Evolutionary conservation across 208 protist species (phyloP).

Genomic region (Wallacemonas sp.): DNA sequence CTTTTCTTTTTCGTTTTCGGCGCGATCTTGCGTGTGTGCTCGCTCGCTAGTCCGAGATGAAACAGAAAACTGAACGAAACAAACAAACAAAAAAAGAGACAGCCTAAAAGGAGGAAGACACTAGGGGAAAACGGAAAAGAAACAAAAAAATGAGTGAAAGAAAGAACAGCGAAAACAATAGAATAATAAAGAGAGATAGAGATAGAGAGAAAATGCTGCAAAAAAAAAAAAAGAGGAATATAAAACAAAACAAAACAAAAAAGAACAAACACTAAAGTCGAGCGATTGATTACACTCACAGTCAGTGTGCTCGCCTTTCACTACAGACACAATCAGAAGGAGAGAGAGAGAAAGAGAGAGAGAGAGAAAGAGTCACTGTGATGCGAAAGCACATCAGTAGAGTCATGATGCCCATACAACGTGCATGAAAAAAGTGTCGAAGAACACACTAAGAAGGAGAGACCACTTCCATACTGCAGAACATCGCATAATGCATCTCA

Average conservation of each 20-base stretch:
- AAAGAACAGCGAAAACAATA: background rate
- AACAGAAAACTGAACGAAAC: too few species aligned
- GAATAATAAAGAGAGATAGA: background rate
- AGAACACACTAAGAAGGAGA: too few species aligned
- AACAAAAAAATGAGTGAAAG: constrained; percentile 5
- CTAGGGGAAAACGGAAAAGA: too few species aligned
- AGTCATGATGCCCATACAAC: too few species aligned
- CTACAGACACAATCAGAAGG: background rate
- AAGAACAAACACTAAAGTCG: background rate
- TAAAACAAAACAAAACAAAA: background rate
- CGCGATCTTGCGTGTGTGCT: background rate
- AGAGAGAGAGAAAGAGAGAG: background rate
- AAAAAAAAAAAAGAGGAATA: background rate
- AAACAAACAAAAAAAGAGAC: background rate
- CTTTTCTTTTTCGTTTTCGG: background rate
- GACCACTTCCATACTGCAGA: too few species aligned
- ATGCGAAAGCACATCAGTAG: background rate
- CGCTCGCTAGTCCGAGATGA: too few species aligned
- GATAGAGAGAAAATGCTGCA: background rate
- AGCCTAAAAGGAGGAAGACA: background rate
- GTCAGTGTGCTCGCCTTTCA: too few species aligned
- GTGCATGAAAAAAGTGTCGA: background rate
- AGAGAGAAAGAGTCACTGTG: background rate
- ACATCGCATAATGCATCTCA: too few species aligned
- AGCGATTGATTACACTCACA: too few species aligned